Conservation (phyloP, 2,329 filamentous ascomycete genomes). For the Aspergillus terreus region DNA sequence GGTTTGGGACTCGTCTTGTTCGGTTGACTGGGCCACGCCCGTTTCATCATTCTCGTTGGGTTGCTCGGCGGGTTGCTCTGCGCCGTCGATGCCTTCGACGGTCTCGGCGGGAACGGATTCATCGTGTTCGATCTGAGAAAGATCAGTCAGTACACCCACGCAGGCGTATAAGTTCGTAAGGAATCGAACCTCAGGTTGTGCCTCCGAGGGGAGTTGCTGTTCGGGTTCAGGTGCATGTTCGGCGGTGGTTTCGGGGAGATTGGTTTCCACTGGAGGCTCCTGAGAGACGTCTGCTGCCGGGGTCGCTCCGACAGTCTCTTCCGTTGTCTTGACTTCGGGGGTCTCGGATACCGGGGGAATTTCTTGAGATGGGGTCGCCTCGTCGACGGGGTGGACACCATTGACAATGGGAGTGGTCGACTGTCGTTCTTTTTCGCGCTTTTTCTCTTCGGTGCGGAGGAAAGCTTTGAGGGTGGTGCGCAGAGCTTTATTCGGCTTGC, state of each 20-base stretch:
- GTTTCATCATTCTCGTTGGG: constrained; percentile 14
- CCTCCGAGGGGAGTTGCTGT: constrained; percentile 5
- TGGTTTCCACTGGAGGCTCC: constrained; percentile 9
- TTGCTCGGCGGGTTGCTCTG: constrained; percentile 7
- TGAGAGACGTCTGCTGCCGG: constrained; percentile 9
- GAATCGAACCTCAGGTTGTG: constrained; percentile 16
- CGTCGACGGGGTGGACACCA: constrained; percentile 21
- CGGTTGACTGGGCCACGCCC: constrained; percentile 8
- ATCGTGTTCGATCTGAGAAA: constrained; percentile 13
- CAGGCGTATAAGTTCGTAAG: neutral
- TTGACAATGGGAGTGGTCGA: constrained; percentile 31
- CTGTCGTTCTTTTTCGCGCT: constrained; percentile 63
- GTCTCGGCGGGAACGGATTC: constrained; percentile 8
- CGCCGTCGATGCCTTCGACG: constrained; percentile 7
- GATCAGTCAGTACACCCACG: neutral
- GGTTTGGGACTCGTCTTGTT: constrained; percentile 12
- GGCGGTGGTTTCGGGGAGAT: constrained; percentile 4
- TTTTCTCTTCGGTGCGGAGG: constrained; percentile 85
- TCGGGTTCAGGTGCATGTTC: constrained; percentile 5
- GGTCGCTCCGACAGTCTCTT: constrained; percentile 8
- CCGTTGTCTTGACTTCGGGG: constrained; percentile 10
- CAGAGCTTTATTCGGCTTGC: constrained; percentile 84
- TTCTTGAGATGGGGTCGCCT: constrained; percentile 14
- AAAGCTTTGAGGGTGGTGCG: constrained; percentile 90
- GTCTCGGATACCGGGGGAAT: constrained; percentile 15